These are phyloP conservation scores for Glonium stellatum DNA, from an alignment of 495 filamentous ascomycete genomes.

Conservation along the genomic window DNA sequence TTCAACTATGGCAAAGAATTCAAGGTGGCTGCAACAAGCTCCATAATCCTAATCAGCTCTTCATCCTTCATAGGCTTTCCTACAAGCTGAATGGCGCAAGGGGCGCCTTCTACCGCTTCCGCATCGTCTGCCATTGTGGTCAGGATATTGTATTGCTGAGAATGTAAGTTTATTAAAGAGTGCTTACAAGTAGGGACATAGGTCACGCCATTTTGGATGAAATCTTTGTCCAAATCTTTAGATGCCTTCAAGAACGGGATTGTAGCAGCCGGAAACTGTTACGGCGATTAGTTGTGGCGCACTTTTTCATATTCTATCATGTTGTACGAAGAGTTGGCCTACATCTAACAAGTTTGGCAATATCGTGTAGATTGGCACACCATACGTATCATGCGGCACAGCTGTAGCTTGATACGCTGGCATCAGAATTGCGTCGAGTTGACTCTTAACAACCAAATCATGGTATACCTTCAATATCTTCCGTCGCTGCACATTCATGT, in stretches of 20 bases:
- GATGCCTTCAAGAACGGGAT: slow-evolving; percentile 31
- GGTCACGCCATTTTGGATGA: slow-evolving; percentile 14
- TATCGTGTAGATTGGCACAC: slow-evolving; percentile 43
- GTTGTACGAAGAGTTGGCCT: slow-evolving; percentile 21
- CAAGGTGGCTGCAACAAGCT: slow-evolving; percentile 20
- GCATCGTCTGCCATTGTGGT: slow-evolving; percentile 16
- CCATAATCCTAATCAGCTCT: slow-evolving; percentile 29
- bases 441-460: slow-evolving; percentile 33
- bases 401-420: slow-evolving; percentile 45
- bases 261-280: slow-evolving; percentile 31
- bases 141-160: neutral
- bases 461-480: slow-evolving; percentile 29
- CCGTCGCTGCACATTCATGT: slow-evolving; percentile 31
- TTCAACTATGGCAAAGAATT: neutral
- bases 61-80: slow-evolving; percentile 35
- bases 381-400: slow-evolving; percentile 44
- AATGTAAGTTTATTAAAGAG: neutral
- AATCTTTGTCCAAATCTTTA: slow-evolving; percentile 27
- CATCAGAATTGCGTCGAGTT: slow-evolving; percentile 43
- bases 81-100: slow-evolving; percentile 30
- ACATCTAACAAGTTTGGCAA: slow-evolving; percentile 49
- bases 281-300: neutral
- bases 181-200: slow-evolving; percentile 31
- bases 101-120: slow-evolving; percentile 29
- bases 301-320: neutral